phyloP scores from a whole-genome alignment of 2,329 filamentous ascomycete species.

The Aspergillus melleus region DNA sequence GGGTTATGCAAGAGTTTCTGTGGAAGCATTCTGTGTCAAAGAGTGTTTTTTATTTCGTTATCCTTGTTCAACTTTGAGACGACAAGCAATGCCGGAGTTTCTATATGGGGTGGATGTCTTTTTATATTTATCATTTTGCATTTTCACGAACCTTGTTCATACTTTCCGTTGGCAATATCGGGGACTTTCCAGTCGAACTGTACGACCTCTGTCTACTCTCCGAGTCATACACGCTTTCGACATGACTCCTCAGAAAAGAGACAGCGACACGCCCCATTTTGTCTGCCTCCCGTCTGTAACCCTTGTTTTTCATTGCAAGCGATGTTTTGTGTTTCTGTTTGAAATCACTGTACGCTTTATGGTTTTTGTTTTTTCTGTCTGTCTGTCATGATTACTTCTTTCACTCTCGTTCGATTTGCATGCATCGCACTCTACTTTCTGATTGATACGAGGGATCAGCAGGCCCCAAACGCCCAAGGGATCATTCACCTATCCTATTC shows the following conservation, averaged over 20 bases:
- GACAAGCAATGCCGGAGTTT: not conserved
- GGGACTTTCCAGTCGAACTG: not conserved
- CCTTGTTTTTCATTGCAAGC: not conserved
- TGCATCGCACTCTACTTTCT: not conserved
- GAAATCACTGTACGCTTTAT: conserved; percentile 1
- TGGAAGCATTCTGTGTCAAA: not conserved
- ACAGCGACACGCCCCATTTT: not conserved
- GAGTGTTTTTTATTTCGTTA: not conserved
- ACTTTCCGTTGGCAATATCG: not conserved
- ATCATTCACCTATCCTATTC: not conserved
- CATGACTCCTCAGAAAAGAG: not conserved
- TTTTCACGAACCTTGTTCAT: not conserved
- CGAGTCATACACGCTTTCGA: not conserved
- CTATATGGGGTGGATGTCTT: not conserved
- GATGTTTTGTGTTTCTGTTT: not conserved
- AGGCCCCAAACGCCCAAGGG: not conserved
- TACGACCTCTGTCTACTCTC: not conserved
- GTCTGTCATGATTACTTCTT: not conserved
- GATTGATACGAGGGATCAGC: not conserved
- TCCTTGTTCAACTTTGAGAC: not conserved
- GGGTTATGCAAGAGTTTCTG: not conserved
- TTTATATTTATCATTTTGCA: not conserved
- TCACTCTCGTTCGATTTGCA: not conserved
- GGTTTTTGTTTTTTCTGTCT: not conserved
- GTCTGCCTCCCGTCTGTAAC: not conserved